Evolutionary conservation across 2,329 filamentous ascomycete genomes (phyloP), one percentile per base, ranked within the genome.

Genomic region (Hymenoscyphus occultus): DNA sequence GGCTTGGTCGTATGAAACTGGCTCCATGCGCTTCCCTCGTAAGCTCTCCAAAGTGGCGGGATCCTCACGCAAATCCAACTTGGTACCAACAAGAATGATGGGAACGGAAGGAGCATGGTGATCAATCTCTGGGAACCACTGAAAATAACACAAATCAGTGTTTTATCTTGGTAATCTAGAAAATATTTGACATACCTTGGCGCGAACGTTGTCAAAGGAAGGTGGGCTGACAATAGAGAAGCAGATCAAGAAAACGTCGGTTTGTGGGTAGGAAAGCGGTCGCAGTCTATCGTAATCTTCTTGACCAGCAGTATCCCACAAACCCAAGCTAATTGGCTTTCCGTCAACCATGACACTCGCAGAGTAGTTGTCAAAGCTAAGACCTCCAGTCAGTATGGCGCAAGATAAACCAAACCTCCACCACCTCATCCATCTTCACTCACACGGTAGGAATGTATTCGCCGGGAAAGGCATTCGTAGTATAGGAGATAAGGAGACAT

Each of bases 401-500:
- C 39, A 31, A 45, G 28, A 14, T 19, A 22, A 13, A 40, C 39
- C 19, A 60, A 28, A 51, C 35, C 48, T 13, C 48, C 48, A 54
- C 19, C 19, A 48, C 12, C 16, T 9, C 12, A 22, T 35, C 28
- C 13, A 35, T 61, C 22, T 31, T 31, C 56, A 69, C 90, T 79
- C 82, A 95, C 91, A 99, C 95, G 74, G 95, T 99, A 72, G 95
- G 95, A 74, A 99, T 98, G 81, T 99, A 99, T 84, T 99, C 95
- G 79, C 95, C 95, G n/a, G 95, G 95, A 79, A 99, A 99, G 71
- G 95, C 95, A 83, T 98, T 99, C 70, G 95, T 99, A 70, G 95
- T 98, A 83, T 99, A 99, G 62, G 94, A 98, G 78, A 99, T 99
- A 75, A 99, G 89, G 67, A 99, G 89, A 84, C 95, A 99, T 84